Percentiles rank a stretch among this genome's conserved stretches.
phyloP scores from a whole-genome alignment of 257 asterid genomes.

The Fraxinus pennsylvanica region DNA sequence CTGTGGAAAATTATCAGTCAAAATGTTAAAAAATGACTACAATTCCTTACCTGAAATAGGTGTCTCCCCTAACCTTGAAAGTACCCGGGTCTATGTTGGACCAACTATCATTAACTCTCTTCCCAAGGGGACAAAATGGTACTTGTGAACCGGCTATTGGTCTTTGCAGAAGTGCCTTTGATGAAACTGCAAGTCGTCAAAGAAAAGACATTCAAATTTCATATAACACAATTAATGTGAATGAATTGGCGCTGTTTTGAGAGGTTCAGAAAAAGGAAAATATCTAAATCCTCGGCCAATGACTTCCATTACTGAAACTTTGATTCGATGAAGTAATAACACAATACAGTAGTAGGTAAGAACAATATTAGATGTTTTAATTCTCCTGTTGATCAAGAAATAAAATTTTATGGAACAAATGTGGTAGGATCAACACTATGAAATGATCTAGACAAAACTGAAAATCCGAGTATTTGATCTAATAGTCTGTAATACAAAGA shows the following conservation, averaged over 20 bases:
- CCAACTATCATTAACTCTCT: conserved; percentile 90
- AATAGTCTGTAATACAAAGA: too few species aligned
- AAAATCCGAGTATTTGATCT: too few species aligned
- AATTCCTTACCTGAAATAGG: conserved; percentile 61
- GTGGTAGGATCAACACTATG: background rate
- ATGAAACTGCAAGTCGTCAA: conserved; percentile 59
- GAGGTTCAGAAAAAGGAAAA: background rate
- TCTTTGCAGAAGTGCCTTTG: conserved; percentile 67
- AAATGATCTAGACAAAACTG: too few species aligned
- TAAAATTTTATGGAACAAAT: background rate
- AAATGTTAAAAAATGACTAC: background rate
- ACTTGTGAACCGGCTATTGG: conserved; percentile 96
- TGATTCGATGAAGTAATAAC: background rate
- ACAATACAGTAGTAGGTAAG: background rate
- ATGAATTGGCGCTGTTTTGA: background rate
- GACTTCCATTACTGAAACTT: background rate
- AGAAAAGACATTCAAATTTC: background rate
- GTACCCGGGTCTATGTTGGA: conserved; percentile 80
- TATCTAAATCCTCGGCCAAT: background rate
- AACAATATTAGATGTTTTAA: background rate
- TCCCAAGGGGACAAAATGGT: conserved; percentile 80
- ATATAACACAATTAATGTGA: background rate
- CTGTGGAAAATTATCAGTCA: background rate
- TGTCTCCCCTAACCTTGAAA: conserved; percentile 80
- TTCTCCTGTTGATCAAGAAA: background rate